Evolutionary conservation across 2,329 filamentous ascomycete genomes (phyloP).

Genomic region (Sphaerulina musiva): DNA sequence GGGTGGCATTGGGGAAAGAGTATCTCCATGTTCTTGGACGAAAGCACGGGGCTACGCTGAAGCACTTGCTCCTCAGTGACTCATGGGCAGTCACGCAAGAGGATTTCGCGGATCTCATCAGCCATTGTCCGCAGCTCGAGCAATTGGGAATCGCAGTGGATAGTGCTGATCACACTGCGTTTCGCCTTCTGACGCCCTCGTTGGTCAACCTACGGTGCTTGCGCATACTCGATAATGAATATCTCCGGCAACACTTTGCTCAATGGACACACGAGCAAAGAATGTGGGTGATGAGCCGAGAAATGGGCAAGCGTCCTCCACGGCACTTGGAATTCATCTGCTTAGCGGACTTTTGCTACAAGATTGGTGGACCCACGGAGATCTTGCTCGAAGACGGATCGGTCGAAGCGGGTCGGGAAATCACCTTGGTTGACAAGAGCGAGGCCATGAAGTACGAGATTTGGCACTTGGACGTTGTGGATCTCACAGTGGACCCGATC

Average conservation of each 20-base stretch:
- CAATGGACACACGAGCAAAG: slow-evolving; percentile 24
- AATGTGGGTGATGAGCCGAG: slow-evolving; percentile 29
- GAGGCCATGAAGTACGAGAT: slow-evolving; percentile 41
- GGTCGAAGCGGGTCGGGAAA: slow-evolving; percentile 21
- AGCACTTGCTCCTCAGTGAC: slow-evolving; percentile 52
- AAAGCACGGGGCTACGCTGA: slow-evolving; percentile 47
- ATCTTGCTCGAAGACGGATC: slow-evolving; percentile 22
- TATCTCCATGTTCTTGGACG: slow-evolving; percentile 49
- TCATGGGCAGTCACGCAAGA: slow-evolving; percentile 48
- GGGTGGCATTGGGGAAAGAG: slow-evolving; percentile 36
- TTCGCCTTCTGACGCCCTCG: slow-evolving; percentile 32
- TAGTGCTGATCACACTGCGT: slow-evolving; percentile 49
- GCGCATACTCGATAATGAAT: slow-evolving; percentile 35
- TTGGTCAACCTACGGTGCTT: slow-evolving; percentile 38
- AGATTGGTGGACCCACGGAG: slow-evolving; percentile 28
- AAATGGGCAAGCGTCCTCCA: slow-evolving; percentile 14
- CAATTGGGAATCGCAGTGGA: slow-evolving; percentile 51
- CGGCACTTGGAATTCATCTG: slow-evolving; percentile 36
- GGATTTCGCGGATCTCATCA: slow-evolving; percentile 47
- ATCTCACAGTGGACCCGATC: slow-evolving; percentile 26
- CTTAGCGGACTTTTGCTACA: slow-evolving; percentile 36
- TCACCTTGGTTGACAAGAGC: slow-evolving; percentile 32
- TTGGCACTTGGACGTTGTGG: slow-evolving; percentile 39
- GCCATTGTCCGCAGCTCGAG: slow-evolving; percentile 52
- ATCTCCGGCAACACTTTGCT: slow-evolving; percentile 15